Conservation (phyloP, 306 rosid species). For the Inga laurina region DNA sequence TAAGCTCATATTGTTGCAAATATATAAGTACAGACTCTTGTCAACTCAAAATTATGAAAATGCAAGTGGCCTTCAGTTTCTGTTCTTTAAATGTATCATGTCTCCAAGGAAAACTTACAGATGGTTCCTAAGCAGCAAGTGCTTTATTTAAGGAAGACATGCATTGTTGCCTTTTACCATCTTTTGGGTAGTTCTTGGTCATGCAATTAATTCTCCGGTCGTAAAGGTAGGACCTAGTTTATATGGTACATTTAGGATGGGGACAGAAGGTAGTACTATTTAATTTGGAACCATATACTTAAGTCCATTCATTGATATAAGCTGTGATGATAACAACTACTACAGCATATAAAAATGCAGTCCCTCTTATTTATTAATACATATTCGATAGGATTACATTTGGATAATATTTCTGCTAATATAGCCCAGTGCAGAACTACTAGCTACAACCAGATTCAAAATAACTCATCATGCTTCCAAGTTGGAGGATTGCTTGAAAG, state of each 20-base stretch:
- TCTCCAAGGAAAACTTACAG: background rate
- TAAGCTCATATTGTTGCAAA: background rate
- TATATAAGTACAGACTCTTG: background rate
- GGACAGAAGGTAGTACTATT: background rate
- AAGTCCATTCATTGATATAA: background rate
- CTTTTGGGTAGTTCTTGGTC: constrained; percentile 66
- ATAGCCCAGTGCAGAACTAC: constrained; percentile 2
- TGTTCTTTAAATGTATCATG: background rate
- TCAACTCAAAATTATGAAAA: background rate
- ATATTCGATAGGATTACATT: background rate
- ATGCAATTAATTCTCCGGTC: constrained; percentile 41
- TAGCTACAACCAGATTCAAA: background rate
- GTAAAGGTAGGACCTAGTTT: accelerated
- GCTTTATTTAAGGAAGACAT: too few species aligned
- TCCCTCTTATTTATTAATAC: background rate
- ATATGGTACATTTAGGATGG: too few species aligned
- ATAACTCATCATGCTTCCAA: constrained; percentile 33
- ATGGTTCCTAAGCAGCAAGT: background rate
- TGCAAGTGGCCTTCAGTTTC: background rate
- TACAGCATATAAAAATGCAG: too few species aligned
- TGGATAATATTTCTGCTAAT: background rate
- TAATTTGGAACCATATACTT: constrained; percentile 50
- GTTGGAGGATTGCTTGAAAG: constrained; percentile 58
- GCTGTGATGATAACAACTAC: background rate
- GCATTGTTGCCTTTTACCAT: background rate